Base-by-base conservation (phyloP, 495 filamentous ascomycete genomes). In the Talaromyces stipitatus region DNA sequence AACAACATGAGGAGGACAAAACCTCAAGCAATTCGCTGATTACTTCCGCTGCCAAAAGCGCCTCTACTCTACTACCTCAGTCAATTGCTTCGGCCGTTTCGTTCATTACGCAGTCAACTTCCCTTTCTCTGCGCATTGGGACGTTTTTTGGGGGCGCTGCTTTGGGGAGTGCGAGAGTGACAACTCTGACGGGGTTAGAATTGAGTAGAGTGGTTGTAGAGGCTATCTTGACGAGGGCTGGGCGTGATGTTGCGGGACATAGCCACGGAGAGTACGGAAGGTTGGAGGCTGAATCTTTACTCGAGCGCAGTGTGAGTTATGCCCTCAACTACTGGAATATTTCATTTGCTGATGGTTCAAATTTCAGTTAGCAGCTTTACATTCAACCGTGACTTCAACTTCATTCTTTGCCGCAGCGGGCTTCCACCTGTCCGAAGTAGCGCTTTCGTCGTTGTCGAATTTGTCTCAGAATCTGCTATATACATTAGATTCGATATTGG, bases 401-500 rank as follows among this genome's bases (percentile, higher is more conserved):
- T 84, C 84, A 23, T 88, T 79, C 61, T 74, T 89, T 58, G 85
- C 83, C 50, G 82, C 86, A 23, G 79, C 86, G 0, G 81, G 86
- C n/a, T 91, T 92, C 58, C 80, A 89, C 55, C 65, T 89, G 36
- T 84, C 85, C 23, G 79, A 82, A 6, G 81, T 85, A 1, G 82
- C 84, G 8, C 69, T 90, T 51, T 75, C 78, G 2, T 82, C 82
- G 16, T 72, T 79, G 20, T 81, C 80, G 4, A 81, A 85, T 57
- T 70, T 88, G 53, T 85, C 85, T 0, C 84, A 87, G 64, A 74
- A 83, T 16, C 76, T 88, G 10, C 65, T 91, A 16, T 80, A 82
- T 27, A 82, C 82, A 2, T 72, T 92, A 26, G 87, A 92, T 68
- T 82, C 85, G 18, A 85, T 89, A 55, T 79, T 92, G 28, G 88